Conservation (phyloP, 345 rosid species). For the Psidium friedrichsthalianum region DNA sequence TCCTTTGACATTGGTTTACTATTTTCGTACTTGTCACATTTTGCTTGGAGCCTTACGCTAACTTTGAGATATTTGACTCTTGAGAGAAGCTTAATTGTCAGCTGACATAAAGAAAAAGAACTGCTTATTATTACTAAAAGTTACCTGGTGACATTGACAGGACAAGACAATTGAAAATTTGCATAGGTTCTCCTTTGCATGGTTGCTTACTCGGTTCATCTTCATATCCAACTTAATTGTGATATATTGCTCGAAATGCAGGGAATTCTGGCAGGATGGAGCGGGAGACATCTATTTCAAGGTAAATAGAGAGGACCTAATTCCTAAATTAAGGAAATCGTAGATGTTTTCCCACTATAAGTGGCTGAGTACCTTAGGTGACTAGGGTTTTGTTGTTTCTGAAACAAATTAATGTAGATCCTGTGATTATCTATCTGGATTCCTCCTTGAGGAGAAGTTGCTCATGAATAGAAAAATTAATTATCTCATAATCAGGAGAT, state of each 20-base stretch:
- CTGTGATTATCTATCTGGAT: not conserved
- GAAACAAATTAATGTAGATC: not conserved
- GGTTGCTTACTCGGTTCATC: not conserved
- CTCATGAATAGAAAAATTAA: not conserved
- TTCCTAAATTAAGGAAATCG: not conserved
- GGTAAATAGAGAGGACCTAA: constrained; percentile 25
- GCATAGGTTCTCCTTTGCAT: not conserved
- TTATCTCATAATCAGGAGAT: not conserved
- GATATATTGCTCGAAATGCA: constrained; percentile 15
- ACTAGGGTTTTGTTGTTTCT: not conserved
- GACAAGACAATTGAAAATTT: not conserved
- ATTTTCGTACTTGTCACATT: not conserved
- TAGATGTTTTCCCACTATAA: not conserved
- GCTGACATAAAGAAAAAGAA: not conserved
- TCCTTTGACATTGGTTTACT: not conserved
- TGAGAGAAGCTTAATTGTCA: not conserved
- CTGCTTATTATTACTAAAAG: not conserved
- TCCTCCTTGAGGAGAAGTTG: not conserved
- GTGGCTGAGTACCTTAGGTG: not conserved
- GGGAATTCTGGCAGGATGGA: constrained; percentile 35
- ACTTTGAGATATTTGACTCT: not conserved
- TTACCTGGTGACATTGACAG: not conserved
- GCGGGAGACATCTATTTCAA: constrained; percentile 24
- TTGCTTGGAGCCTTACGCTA: not conserved
- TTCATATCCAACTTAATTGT: not conserved